Evolutionary conservation across 768 basidiomycete species (phyloP).

Genomic region (Melanogaster broomeanus): DNA sequence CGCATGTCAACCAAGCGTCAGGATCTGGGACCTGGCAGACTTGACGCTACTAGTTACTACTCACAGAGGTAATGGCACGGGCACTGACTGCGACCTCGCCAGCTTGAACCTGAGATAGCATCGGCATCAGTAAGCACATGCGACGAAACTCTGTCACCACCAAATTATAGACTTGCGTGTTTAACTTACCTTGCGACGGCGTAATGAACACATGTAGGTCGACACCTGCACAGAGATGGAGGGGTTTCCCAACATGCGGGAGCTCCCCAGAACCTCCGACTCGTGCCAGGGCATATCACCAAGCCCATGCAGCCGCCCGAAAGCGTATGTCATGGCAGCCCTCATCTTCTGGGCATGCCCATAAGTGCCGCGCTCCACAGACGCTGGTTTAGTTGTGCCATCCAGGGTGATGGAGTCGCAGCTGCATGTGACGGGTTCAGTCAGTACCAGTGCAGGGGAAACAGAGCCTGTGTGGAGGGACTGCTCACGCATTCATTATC

Average conservation of each 20-base stretch:
- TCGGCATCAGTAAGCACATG: too few species aligned
- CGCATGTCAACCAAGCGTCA: too few species aligned
- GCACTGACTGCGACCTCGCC: conserved; percentile 26
- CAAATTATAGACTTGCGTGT: too few species aligned
- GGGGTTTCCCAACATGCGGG: conserved; percentile 29
- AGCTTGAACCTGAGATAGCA: conserved; percentile 8
- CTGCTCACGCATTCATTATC: conserved; percentile 31
- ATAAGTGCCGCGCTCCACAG: conserved; percentile 18
- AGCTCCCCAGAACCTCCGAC: conserved; percentile 16
- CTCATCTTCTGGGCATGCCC: conserved; percentile 40
- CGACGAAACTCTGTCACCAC: too few species aligned
- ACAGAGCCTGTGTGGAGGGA: too few species aligned
- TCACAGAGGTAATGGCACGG: conserved; percentile 18
- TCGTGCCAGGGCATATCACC: conserved; percentile 33
- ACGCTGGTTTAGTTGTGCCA: conserved; percentile 16
- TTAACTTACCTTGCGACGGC: conserved; percentile 31
- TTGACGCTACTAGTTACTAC: conserved; percentile 10
- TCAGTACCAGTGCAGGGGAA: too few species aligned
- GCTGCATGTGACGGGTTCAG: conserved; percentile 15
- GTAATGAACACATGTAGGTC: conserved; percentile 29
- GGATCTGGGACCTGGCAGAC: too few species aligned
- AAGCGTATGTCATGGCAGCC: conserved; percentile 32
- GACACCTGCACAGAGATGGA: conserved; percentile 28
- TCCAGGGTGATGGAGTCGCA: conserved; percentile 30
- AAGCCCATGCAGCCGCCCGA: conserved; percentile 26